Evolutionary conservation across 768 basidiomycete species (phyloP), one percentile per base, ranked within the genome.

Genomic region (Amanita pseudoporphyria): DNA sequence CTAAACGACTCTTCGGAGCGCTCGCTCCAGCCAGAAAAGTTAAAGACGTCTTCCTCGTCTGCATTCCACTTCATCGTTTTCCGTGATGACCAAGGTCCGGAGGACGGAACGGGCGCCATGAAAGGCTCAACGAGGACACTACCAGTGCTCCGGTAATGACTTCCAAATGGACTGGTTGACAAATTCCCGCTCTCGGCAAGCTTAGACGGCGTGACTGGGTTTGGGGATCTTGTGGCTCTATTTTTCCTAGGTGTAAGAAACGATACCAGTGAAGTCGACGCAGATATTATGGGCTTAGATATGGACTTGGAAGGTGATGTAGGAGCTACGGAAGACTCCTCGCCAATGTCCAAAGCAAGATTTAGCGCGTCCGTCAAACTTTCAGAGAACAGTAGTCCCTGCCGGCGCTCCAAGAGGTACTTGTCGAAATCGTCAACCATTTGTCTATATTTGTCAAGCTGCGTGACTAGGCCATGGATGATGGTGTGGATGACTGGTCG

Each of bases 321-420:
- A 36, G 58, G 53, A 32, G 60, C 53, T 35, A 56, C 55, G 52
- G 54, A 62, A 10, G 71, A 62, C 46, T 79, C 75, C 14, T 77
- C 71, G 2, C 72, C 68, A 19, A 86, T 64, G 51, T 92, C 84
- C 48, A 92, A 68, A 12, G 72, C 75, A 40, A 91, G 69, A 39
- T 75, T 84, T 51, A 97, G 70, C 3, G 94, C 94, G 58, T 97
- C 95, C 6, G 82, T 87, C 31, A 96, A 68, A 61, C 93, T 93
- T 66, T 96, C 93, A 3, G 86, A 85, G 64, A 95, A 96, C 14
- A 95, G 67, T 7, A 98, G 72, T 1, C 93, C 94, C 60, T 85
- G 86, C 14, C 95, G 77, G 31, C 95, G 78, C 65, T 98, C 90
- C 1, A 80, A 63, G 2, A 98, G 77, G 58, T 79, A 88, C 59